Evolutionary conservation across 495 filamentous ascomycete genomes (phyloP), one percentile per base, ranked within the genome.

Genomic region (Tirmania nivea): DNA sequence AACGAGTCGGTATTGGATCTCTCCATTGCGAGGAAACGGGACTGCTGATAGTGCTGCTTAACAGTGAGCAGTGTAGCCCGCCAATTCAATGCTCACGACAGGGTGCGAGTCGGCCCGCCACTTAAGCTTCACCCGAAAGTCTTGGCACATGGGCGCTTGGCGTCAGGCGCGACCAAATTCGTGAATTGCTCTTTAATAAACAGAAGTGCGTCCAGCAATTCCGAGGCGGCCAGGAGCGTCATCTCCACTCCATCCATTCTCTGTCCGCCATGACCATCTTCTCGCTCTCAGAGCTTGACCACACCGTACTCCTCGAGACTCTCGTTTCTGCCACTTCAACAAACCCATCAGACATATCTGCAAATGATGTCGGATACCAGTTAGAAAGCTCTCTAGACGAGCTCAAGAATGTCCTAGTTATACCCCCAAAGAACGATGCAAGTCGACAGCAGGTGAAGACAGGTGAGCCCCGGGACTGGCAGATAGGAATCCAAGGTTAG

Each of bases 321-420:
- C 39, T 45, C 17, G 39, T 19, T 45, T 45, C 39, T 10, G 54
- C 25, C 12, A 37, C 17, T 14, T 12, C 50, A 10, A 49, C 35
- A 14, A n/a, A 20, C 34, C 49, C 49, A 12, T 31, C 48, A 12
- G 54, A 55, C 17, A 49, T 55, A 10, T n/a, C 49, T 11, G n/a
- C 34, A 54, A 78, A 81, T 49, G 73, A 75, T 52, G 70, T 87
- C 16, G 73, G 73, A 39, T 61, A 75, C 55, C 75, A 86, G 60
- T 69, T 96, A 42, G 80, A 84, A 60, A 67, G 69, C 47, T 75
- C 80, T 56, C 73, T 83, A 35, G 69, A 78, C 42, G 80, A 81
- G 52, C 87, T 97, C 65, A 75, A 73, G 67, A 76, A 74, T 57
- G 73, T 96, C 53, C 69, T 96, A 42, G 79, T 84, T 65, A 86